phyloP scores from a whole-genome alignment of 2,329 filamentous ascomycete species.

The Aspergillus thermomutatus region DNA sequence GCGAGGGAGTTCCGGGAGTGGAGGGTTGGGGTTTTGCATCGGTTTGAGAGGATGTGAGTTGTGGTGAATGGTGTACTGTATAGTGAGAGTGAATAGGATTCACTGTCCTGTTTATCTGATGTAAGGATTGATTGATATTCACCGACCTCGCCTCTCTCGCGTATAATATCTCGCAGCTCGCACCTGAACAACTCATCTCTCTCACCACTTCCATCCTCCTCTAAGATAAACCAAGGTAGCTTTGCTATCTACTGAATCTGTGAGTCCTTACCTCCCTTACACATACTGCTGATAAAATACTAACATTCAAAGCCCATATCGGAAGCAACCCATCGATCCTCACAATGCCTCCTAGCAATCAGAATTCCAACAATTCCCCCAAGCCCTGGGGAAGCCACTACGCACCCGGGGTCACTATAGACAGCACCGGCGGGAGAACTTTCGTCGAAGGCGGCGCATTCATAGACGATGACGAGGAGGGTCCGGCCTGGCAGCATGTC shows the following conservation, averaged over 20 bases:
- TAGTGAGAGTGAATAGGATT: slow-evolving; percentile 6
- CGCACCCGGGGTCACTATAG: background rate
- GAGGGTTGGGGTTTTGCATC: slow-evolving; percentile 52
- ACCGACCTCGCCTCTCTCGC: background rate
- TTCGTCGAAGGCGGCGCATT: background rate
- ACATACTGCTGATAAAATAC: background rate
- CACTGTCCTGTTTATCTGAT: background rate
- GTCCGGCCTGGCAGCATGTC: slow-evolving; percentile 12
- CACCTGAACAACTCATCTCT: background rate
- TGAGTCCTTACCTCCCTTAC: background rate
- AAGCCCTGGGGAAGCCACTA: background rate
- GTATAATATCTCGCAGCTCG: background rate
- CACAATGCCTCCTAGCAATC: background rate
- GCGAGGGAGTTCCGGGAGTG: slow-evolving; percentile 53
- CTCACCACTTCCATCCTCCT: background rate
- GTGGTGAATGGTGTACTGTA: slow-evolving; percentile 8
- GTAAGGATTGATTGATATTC: background rate
- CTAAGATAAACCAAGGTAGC: background rate
- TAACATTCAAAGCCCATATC: background rate
- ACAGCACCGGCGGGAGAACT: background rate
- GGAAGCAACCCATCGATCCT: background rate
- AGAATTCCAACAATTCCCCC: background rate
- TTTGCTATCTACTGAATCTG: background rate
- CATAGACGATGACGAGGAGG: slow-evolving; percentile 7
- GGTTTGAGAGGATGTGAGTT: slow-evolving; percentile 40